Conservation (phyloP, 305 asterid genomes). For the Solanum hybrid region DNA sequence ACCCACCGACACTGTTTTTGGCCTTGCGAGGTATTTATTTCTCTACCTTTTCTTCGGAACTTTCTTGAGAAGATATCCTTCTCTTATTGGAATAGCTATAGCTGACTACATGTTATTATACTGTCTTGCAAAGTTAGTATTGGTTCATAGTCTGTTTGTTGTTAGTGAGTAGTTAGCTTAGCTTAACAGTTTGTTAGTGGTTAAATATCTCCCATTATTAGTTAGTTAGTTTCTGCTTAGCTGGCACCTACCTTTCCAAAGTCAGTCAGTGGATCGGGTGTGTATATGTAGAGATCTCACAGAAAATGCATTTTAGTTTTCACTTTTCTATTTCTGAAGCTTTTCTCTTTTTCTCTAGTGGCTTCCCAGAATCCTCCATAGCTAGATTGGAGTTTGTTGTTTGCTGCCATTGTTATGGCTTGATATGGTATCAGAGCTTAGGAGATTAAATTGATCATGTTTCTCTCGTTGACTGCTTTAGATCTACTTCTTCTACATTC, state of each 20-base stretch:
- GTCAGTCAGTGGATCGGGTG: neutral
- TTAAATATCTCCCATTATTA: neutral
- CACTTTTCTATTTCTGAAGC: neutral
- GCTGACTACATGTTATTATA: neutral
- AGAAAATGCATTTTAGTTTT: neutral
- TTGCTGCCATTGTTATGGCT: neutral
- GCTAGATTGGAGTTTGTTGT: neutral
- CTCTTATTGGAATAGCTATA: neutral
- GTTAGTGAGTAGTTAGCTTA: neutral
- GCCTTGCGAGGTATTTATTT: constrained; percentile 59
- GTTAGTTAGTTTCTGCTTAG: neutral
- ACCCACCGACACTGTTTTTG: constrained; percentile 87
- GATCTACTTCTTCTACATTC: neutral
- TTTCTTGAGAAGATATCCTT: neutral
- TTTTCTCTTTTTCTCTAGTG: neutral
- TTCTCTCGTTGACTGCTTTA: neutral
- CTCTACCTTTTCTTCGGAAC: neutral
- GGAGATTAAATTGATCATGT: neutral
- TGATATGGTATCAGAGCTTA: neutral
- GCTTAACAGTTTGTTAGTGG: neutral
- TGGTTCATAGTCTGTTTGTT: neutral
- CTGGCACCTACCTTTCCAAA: neutral
- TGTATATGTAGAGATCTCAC: neutral
- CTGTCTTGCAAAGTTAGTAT: neutral
- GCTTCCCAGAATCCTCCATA: neutral